Evolutionary conservation across 2,329 filamentous ascomycete species (phyloP).

Genomic region (Colletotrichum sp.): DNA sequence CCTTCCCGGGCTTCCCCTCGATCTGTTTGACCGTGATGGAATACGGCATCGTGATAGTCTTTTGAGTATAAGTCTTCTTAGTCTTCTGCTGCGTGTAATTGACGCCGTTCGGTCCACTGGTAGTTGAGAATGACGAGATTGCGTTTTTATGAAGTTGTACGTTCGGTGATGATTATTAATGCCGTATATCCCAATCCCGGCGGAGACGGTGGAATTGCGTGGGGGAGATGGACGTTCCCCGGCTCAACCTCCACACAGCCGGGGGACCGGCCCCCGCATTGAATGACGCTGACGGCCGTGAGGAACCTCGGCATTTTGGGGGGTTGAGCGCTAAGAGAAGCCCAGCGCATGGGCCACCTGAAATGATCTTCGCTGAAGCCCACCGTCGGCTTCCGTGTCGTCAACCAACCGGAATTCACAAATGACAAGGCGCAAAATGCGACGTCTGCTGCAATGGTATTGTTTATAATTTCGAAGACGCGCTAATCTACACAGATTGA

Average conservation of each 20-base stretch:
- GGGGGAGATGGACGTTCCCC: neutral
- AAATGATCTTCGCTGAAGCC: neutral
- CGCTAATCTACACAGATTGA: neutral
- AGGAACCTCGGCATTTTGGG: constrained; percentile 13
- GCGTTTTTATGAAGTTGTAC: neutral
- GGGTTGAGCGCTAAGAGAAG: neutral
- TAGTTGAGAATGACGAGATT: neutral
- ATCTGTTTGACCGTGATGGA: constrained; percentile 70
- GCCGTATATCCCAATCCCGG: neutral
- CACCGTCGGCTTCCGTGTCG: neutral
- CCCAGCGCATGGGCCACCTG: neutral
- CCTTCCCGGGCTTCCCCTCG: constrained; percentile 84
- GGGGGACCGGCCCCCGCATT: constrained; percentile 10
- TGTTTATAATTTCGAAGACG: neutral
- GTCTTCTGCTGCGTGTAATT: neutral
- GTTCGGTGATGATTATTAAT: neutral
- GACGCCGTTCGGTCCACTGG: neutral
- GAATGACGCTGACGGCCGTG: constrained; percentile 3
- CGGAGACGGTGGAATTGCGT: neutral
- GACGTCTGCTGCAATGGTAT: neutral
- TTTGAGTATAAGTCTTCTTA: neutral
- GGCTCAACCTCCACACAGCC: constrained; percentile 6
- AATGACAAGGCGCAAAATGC: neutral
- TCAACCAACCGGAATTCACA: neutral
- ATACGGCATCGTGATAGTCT: constrained; percentile 47